Evolutionary conservation across 1,139 yeast genomes (phyloP), one percentile per base, ranked within the genome.

Genomic region (Geotrichum restrictum): DNA sequence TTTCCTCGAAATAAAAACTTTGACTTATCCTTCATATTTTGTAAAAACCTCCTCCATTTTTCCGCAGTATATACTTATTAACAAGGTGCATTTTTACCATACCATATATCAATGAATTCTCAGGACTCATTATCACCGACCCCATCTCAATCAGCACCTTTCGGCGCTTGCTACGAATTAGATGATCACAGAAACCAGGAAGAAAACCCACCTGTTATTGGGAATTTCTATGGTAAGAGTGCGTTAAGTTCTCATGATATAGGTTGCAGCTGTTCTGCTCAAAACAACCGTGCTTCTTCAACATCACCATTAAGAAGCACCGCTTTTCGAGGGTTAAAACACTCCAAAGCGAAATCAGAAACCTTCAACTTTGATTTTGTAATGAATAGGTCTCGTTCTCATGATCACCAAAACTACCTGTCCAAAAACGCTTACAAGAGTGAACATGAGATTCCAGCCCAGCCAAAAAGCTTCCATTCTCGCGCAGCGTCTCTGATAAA

Each of bases 181-280:
- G 51, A 65, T 49, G 70, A 67, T 53, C 70, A 67, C 56, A 60
- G 70, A 43, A 56, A 62, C 53, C 69, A 68, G 11, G 63, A 67
- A 13, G 64, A 62, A 39, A 61, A 66, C 19, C 50, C 64, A 19
- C 69, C 69, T 8, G 59, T 59, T 3, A 32, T 27, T 14, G 41
- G 22, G 3, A 4, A 42, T n/a, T 13, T 5, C 18, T 13, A 32
- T n/a, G 37, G 16, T 32, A 8, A 32, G 14, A 11, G n/a, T 27
- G 18, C 7, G 2, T 24, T 19, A 39, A 16, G 18, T n/a, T 11
- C 16, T 16, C 11, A 16, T 36, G 16, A 19, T 16, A 16, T 3
- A 13, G 16, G 21, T 3, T 16, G 39, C 19, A 14, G 10, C 5
- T 8, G 18, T n/a, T 36, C 36, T 6, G 36, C 16, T 13, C n/a